Base-by-base conservation (phyloP, 805 yeast species). In the Yarrowia sp. region DNA sequence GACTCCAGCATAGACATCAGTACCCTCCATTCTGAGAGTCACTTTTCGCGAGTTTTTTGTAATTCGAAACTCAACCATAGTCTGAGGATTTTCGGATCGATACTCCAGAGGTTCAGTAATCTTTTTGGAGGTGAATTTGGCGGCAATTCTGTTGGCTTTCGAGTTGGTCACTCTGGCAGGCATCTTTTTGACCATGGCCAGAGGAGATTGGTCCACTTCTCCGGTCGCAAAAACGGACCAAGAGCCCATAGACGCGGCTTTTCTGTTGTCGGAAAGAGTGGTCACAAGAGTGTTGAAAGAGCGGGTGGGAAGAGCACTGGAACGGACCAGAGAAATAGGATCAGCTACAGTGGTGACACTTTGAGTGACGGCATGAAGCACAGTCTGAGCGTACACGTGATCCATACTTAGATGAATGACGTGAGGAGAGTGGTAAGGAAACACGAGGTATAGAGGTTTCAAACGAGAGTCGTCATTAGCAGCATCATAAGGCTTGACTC, bases 191-290 rank as follows among this genome's bases (percentile, higher is more conserved):
- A 41, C 63, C 49, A 58, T 58, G n/a, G 63, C 63, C 4, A 58
- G 41, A 0, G 96, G 92, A 0, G 86, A 81, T 3, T 82, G 78
- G 73, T 90, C 96, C 7, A 85, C 83, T 0, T 79, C 76, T 0
- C 85, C 85, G 68, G 85, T 85, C 0, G 96, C 93, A 72, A 88
- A 90, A 8, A 69, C 66, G 0, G 87, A 82, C 96, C 96, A 90
- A 8, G 83, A 79, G 0, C 93, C 96, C 64, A 87, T 71, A 10
- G 92, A 80, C 30, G 82, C 77, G 0, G 87, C 80, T 68, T 82
- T 83, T 62, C 92, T 75, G 0, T 92, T 85, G 22, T 80, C 81
- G 3, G 92, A 92, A 65, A 83, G 80, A 14, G 86, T 70, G 2
- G 85, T 77, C 67, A 82, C 84, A 77, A 85, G 82, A 0, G 87